A percentile compares a stretch with the other conserved stretches of the same genome.
Evolutionary conservation across 257 asterid species (phyloP).

Genomic region (Voacanga thouarsii): DNA sequence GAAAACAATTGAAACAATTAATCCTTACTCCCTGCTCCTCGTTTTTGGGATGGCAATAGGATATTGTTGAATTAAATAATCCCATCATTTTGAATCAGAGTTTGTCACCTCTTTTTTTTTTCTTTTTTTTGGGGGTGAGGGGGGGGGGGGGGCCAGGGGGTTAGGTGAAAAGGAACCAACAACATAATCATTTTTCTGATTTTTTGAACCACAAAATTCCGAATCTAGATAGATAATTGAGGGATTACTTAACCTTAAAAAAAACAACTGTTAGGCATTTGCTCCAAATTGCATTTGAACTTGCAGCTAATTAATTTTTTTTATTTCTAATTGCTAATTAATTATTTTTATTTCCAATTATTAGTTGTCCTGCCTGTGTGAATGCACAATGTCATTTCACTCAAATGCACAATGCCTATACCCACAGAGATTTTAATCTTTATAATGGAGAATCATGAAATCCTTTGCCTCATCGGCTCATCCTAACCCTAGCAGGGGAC

Average conservation of each 20-base stretch:
- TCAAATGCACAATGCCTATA: not conserved
- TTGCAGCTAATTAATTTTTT: not conserved
- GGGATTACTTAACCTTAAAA: not conserved
- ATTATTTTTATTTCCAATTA: not conserved
- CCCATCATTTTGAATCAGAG: not conserved
- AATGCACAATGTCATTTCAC: not conserved
- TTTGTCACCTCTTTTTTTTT: too few species aligned
- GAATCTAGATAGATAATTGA: not conserved
- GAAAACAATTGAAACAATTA: not conserved
- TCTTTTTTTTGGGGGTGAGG: too few species aligned
- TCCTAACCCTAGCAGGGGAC: not conserved
- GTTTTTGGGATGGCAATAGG: not conserved
- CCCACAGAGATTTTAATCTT: not conserved
- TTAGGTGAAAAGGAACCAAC: too few species aligned
- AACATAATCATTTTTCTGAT: not conserved
- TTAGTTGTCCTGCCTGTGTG: not conserved
- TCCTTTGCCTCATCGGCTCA: not conserved
- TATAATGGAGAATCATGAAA: not conserved
- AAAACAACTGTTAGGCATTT: not conserved
- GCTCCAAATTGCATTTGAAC: not conserved
- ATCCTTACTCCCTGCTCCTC: not conserved
- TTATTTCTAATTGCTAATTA: not conserved
- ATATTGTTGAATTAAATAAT: not conserved
- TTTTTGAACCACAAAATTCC: not conserved
- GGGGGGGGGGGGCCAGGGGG: too few species aligned